Evolutionary conservation across 495 filamentous ascomycete species (phyloP).

Genomic region (Tetracladium marchalianum): DNA sequence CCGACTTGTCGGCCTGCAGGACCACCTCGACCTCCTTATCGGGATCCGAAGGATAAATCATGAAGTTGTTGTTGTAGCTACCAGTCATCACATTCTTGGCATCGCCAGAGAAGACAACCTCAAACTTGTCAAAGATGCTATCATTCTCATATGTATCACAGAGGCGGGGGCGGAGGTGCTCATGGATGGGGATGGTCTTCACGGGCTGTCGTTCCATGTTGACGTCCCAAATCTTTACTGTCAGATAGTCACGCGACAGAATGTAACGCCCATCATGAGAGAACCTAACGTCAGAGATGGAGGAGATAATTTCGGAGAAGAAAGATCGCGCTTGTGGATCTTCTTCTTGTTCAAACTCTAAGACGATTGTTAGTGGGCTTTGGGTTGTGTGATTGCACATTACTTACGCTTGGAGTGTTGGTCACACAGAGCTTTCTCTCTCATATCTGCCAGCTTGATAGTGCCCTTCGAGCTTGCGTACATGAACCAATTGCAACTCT

Average conservation of each 20-base stretch:
- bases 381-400: neutral
- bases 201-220: constrained; percentile 96
- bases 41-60: constrained; percentile 97
- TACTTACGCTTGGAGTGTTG: constrained; percentile 86
- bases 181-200: constrained; percentile 98
- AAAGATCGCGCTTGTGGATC: constrained; percentile 97
- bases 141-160: constrained; percentile 99
- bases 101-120: constrained; percentile 97
- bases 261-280: constrained; percentile 95
- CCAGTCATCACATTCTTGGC: constrained; percentile 99
- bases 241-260: constrained; percentile 93
- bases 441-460: constrained; percentile 98
- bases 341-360: constrained; percentile 98
- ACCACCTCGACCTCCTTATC: constrained; percentile 96
- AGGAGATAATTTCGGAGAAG: constrained; percentile 99
- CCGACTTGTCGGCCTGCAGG: constrained; percentile 94
- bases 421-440: constrained; percentile 90
- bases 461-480: constrained; percentile 98
- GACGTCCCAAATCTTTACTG: constrained; percentile 99
- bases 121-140: constrained; percentile 99
- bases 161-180: constrained; percentile 85
- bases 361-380: neutral
- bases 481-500: constrained; percentile 99
- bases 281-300: constrained; percentile 96
- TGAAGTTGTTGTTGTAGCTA: constrained; percentile 99